Percentiles rank a stretch among this genome's conserved stretches.
phyloP scores from a whole-genome alignment of 306 rosid genomes.

The Castanea sativa region DNA sequence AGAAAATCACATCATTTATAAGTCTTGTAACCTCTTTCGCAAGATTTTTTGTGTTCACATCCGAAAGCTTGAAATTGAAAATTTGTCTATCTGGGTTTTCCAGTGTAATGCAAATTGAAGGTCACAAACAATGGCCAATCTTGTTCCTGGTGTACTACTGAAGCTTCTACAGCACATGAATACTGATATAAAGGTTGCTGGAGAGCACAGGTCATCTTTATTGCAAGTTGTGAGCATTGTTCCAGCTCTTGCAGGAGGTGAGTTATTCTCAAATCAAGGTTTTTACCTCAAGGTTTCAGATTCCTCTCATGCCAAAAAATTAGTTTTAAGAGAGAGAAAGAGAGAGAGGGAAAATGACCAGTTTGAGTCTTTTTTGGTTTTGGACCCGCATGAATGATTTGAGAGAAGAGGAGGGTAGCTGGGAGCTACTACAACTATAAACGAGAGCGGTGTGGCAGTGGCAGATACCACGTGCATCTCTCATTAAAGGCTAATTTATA shows the following conservation, averaged over 20 bases:
- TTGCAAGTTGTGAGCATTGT: conserved; percentile 95
- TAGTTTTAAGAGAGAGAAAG: not conserved
- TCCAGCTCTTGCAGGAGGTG: conserved; percentile 92
- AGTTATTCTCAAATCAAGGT: conserved; percentile 82
- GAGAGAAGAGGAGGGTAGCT: too few relatives aligned
- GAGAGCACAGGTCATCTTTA: conserved; percentile 90
- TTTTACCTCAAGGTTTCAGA: conserved; percentile 96
- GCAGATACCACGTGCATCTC: too few relatives aligned
- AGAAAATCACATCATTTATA: not conserved
- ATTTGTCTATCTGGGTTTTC: conserved; percentile 26
- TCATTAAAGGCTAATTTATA: too few relatives aligned
- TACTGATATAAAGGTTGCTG: conserved; percentile 83
- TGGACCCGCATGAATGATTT: too few relatives aligned
- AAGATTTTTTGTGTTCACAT: not conserved
- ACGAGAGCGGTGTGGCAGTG: too few relatives aligned
- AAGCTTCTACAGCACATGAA: conserved; percentile 95
- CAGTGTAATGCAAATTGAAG: conserved; percentile 61
- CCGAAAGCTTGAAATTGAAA: not conserved
- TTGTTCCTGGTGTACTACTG: conserved; percentile 96
- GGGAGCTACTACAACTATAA: too few relatives aligned
- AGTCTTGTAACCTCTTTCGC: not conserved
- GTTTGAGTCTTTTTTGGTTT: too few relatives aligned
- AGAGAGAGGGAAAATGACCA: not conserved
- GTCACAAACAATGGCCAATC: conserved; percentile 82
- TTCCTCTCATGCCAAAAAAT: conserved; percentile 72